A percentile compares a stretch with the other conserved stretches of the same genome.
phyloP scores from a whole-genome alignment of 148 eudicot genomes.

The Rhododendron vialii region DNA sequence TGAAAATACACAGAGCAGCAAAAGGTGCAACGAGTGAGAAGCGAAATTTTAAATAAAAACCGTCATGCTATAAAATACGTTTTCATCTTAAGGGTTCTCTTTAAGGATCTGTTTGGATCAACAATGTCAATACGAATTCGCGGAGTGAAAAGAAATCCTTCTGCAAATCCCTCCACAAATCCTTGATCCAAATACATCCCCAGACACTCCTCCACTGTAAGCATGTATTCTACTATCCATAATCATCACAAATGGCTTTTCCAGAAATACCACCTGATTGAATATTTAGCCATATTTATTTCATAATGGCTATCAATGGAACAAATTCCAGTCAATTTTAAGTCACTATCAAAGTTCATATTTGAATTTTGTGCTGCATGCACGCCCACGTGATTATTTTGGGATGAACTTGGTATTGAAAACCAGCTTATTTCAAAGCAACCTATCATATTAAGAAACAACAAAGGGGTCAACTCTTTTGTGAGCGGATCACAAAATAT shows the following conservation, averaged over 20 bases:
- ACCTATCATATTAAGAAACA: background rate
- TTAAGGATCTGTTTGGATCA: background rate
- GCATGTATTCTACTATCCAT: background rate
- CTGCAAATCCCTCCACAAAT: background rate
- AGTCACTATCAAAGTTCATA: background rate
- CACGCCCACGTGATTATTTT: background rate
- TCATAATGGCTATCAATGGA: background rate
- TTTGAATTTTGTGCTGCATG: background rate
- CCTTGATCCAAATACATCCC: background rate
- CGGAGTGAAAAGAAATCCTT: background rate
- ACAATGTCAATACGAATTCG: background rate
- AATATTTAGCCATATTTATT: background rate
- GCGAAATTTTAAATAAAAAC: background rate
- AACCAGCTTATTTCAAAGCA: background rate
- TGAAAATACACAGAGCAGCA: background rate
- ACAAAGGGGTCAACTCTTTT: background rate
- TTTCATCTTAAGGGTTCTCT: background rate
- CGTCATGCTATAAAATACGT: background rate
- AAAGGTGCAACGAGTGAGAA: background rate
- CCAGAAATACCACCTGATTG: background rate
- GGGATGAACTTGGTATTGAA: background rate
- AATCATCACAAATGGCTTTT: background rate
- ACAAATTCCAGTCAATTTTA: background rate
- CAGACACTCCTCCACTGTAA: background rate
- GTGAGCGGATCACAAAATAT: background rate